phyloP scores from a whole-genome alignment of 352 stramenopile species.

The Halophytophthora polymorphica region DNA sequence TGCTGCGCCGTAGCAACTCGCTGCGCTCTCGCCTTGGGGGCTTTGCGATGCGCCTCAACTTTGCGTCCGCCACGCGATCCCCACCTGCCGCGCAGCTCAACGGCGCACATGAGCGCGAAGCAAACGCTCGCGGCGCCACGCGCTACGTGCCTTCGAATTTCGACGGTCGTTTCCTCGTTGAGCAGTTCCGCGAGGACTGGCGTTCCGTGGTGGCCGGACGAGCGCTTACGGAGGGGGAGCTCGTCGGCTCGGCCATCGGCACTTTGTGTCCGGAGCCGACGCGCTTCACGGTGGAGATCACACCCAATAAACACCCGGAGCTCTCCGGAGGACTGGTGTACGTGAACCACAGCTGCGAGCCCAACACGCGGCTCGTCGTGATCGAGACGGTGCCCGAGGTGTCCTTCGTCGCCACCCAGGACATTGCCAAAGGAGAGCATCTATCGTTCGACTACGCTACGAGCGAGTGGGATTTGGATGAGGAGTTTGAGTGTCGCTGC shows the following conservation, averaged over 20 bases:
- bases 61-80: slow-evolving; percentile 32
- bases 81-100: slow-evolving; percentile 13
- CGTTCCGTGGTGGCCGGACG: slow-evolving; percentile 64
- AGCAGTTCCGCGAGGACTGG: slow-evolving; percentile 72
- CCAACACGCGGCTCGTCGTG: slow-evolving; percentile 81
- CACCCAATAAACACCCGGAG: slow-evolving; percentile 74
- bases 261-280: slow-evolving; percentile 55
- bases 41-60: slow-evolving; percentile 34
- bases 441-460: slow-evolving; percentile 88
- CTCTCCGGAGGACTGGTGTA: slow-evolving; percentile 82
- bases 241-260: slow-evolving; percentile 69
- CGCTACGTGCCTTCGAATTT: slow-evolving; percentile 60
- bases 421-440: slow-evolving; percentile 69
- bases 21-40: slow-evolving; percentile 21
- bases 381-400: slow-evolving; percentile 67
- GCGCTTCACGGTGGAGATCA: slow-evolving; percentile 83
- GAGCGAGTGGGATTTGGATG: slow-evolving; percentile 91
- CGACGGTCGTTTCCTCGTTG: slow-evolving; percentile 66
- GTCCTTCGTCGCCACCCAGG: slow-evolving; percentile 72
- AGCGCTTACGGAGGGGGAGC: slow-evolving; percentile 50
- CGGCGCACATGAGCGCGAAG: slow-evolving; percentile 17
- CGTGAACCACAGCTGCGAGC: slow-evolving; percentile 86
- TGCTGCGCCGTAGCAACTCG: slow-evolving; percentile 27
- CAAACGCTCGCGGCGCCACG: slow-evolving; percentile 23
- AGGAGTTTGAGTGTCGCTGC: slow-evolving; percentile 86